These are phyloP conservation scores for Aphanomyces cochlioides DNA, from an alignment of 352 stramenopile species.

Conservation along the genomic window DNA sequence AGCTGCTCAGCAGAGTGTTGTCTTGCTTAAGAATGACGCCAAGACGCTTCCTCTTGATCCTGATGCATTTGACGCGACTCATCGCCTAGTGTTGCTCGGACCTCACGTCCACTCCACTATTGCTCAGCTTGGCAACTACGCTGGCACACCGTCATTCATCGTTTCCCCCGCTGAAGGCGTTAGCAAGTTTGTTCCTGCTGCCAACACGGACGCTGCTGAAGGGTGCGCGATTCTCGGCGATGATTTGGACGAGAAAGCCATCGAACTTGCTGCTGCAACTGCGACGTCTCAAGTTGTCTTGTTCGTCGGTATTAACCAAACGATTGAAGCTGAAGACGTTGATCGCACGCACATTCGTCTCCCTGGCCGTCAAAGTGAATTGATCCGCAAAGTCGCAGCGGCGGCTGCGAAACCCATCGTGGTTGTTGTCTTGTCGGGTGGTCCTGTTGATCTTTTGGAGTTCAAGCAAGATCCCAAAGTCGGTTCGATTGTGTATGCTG, in stretches of 20 bases:
- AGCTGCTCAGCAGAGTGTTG: constrained; percentile 82
- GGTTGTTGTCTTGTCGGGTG: constrained; percentile 86
- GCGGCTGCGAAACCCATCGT: constrained; percentile 66
- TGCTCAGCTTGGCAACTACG: constrained; percentile 82
- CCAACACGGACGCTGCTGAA: constrained; percentile 33
- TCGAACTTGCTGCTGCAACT: constrained; percentile 33
- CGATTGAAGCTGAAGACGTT: constrained; percentile 64
- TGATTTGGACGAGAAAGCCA: constrained; percentile 56
- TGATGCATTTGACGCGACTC: constrained; percentile 30
- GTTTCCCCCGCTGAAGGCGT: constrained; percentile 71
- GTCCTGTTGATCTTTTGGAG: constrained; percentile 72
- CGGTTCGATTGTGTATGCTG: constrained; percentile 67
- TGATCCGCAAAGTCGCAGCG: constrained; percentile 62
- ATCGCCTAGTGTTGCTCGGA: constrained; percentile 66
- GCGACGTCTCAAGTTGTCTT: constrained; percentile 52
- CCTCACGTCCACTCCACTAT: constrained; percentile 62
- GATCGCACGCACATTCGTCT: constrained; percentile 77
- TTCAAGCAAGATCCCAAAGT: constrained; percentile 64
- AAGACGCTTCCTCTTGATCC: constrained; percentile 58
- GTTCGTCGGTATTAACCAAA: constrained; percentile 79
- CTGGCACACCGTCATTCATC: constrained; percentile 67
- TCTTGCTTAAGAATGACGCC: constrained; percentile 90
- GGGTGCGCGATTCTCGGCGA: constrained; percentile 46
- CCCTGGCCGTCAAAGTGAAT: constrained; percentile 63
- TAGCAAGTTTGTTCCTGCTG: constrained; percentile 28